Conservation (phyloP, 768 basidiomycete species). For the Leccinum subgranulosum region DNA sequence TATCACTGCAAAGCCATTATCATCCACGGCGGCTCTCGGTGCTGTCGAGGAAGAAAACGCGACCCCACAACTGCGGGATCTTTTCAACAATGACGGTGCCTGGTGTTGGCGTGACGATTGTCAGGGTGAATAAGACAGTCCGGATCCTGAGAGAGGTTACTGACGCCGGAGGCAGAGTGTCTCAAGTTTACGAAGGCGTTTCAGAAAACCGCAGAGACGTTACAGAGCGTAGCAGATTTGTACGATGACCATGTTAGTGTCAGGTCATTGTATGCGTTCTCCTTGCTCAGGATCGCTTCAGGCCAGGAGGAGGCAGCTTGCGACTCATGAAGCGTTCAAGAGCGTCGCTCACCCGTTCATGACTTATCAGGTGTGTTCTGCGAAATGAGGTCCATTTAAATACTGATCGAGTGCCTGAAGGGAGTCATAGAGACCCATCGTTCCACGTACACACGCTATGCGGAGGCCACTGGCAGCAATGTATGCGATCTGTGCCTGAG, state of each 20-base stretch:
- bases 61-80: constrained; percentile 44
- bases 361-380: constrained; percentile 55
- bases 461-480: constrained; percentile 42
- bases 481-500: constrained; percentile 9
- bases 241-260: constrained; percentile 72
- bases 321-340: constrained; percentile 74
- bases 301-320: constrained; percentile 71
- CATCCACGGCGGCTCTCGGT: constrained; percentile 45
- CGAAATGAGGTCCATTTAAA: background rate
- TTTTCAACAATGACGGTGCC: constrained; percentile 69
- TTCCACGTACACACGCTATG: constrained; percentile 64
- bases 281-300: constrained; percentile 28
- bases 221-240: constrained; percentile 73
- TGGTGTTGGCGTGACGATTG: constrained; percentile 89
- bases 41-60: constrained; percentile 43
- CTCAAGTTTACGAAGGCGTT: constrained; percentile 75
- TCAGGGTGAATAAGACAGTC: constrained; percentile 22
- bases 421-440: constrained; percentile 73
- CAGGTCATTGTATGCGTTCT: background rate
- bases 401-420: constrained; percentile 32
- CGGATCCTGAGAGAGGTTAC: background rate
- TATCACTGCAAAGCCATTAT: constrained; percentile 65
- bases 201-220: constrained; percentile 68
- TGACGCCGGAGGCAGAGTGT: constrained; percentile 43
- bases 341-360: constrained; percentile 72